Evolutionary conservation across 768 basidiomycete genomes (phyloP), one percentile per base, ranked within the genome.

Genomic region (Gelatoporia subvermispora): DNA sequence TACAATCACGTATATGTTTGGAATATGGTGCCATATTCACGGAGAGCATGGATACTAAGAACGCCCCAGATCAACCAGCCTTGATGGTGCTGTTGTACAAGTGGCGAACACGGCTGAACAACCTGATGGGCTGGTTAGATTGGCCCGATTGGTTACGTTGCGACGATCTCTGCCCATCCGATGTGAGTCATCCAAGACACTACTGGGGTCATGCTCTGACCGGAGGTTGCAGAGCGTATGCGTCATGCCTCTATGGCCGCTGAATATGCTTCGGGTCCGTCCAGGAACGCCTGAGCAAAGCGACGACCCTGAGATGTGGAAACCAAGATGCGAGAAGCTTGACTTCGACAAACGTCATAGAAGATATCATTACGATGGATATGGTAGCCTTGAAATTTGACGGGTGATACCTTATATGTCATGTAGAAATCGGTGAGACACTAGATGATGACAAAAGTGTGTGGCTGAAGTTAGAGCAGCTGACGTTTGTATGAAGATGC

Each of bases 61-160:
- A 49, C 9, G 23, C 15, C 41, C 5, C 3, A 36, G 20, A 9
- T 2, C 8, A 20, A 42, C 5, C n/a, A 9, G 34, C 8, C 34
- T 18, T 41, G 18, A 22, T 4, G 20, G 31, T 11, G 9, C 17
- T 42, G 11, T 13, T 49, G 2, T 20, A 31, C 28, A 31, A 11
- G 17, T 49, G 48, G 48, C 40, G 37, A 28, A 21, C 28, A 23
- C 48, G 48, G n/a, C 16, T 49, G 17, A 31, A 8, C 15, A 8
- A 20, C 4, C 34, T 49, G 11, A 49, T 49, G 48, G n/a, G 10
- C n/a, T 49, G 41, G 48, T 35, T 49, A 4, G 48, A 49, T 31
- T 49, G 48, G 48, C 41, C 48, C n/a, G 41, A 49, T 13, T 49
- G 48, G 48, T 41, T 35, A 3, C n/a, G 48, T 23, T 49, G 48